Percentiles rank a stretch among this genome's conserved stretches.
These are phyloP conservation scores for Batrachochytrium dendrobatidis DNA, from an alignment of 371 early-diverging fungal species.

Conservation along the genomic window DNA sequence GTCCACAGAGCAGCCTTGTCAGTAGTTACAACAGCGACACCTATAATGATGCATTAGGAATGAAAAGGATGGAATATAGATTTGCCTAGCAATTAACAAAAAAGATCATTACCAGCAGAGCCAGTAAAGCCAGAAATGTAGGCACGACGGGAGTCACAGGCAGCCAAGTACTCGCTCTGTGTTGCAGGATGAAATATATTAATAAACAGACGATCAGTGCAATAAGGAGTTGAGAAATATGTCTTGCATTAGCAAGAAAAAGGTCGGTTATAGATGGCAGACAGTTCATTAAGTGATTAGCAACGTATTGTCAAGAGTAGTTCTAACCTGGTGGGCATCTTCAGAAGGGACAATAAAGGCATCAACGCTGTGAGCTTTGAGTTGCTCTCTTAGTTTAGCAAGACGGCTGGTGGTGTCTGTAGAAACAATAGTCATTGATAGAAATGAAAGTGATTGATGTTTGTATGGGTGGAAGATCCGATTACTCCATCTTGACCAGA, in stretches of 20 bases:
- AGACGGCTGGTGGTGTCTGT: constrained; percentile 21
- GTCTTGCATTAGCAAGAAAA: too few relatives aligned
- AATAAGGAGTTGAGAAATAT: neutral
- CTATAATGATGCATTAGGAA: constrained; percentile 24
- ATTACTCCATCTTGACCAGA: too few relatives aligned
- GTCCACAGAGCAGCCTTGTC: constrained; percentile 83
- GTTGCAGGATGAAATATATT: neutral
- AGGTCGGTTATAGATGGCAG: neutral
- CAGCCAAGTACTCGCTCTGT: constrained; percentile 94
- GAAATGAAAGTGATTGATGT: neutral
- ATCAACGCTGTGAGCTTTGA: constrained; percentile 58
- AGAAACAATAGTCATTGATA: constrained; percentile 1
- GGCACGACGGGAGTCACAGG: constrained; percentile 83
- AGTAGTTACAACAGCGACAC: constrained; percentile 67
- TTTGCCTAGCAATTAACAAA: constrained; percentile 5
- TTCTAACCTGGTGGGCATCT: constrained; percentile 87
- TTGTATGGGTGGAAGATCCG: too few relatives aligned
- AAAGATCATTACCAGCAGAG: constrained; percentile 69
- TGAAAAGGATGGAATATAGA: constrained; percentile 5
- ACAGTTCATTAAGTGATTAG: neutral
- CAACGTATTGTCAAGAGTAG: neutral
- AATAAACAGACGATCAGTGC: neutral
- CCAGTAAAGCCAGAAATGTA: constrained; percentile 98
- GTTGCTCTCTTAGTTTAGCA: constrained; percentile 56
- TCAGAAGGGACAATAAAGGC: constrained; percentile 93